These are phyloP conservation scores for Psophocarpus tetragonolobus DNA, from an alignment of 306 rosid genomes.

Conservation along the genomic window DNA sequence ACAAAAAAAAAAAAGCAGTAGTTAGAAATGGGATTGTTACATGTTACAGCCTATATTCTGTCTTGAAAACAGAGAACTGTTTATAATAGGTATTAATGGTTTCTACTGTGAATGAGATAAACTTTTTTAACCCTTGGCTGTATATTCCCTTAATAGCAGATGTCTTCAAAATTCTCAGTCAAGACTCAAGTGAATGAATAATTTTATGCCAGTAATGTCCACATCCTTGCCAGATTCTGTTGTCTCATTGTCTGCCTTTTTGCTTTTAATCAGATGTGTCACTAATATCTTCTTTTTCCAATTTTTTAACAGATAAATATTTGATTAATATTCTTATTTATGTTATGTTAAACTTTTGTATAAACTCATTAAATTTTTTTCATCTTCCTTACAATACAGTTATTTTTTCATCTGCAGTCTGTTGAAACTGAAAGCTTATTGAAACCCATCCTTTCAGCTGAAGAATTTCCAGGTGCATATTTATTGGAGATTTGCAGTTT, in stretches of 20 bases:
- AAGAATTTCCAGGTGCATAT: constrained; percentile 75
- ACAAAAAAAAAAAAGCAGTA: neutral
- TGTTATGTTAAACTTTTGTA: neutral
- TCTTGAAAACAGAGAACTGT: neutral
- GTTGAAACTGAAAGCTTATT: constrained; percentile 86
- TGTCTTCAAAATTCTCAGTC: neutral
- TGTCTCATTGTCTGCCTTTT: neutral
- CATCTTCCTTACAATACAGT: neutral
- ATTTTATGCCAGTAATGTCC: neutral
- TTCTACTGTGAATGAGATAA: neutral
- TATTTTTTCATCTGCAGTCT: constrained; percentile 52
- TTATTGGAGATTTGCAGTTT: neutral
- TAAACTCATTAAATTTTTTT: constrained; percentile 10
- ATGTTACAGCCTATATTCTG: neutral
- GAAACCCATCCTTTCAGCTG: constrained; percentile 72
- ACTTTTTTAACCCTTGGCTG: neutral
- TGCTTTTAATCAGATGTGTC: neutral
- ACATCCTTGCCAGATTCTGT: neutral
- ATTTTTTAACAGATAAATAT: neutral
- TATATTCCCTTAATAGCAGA: neutral
- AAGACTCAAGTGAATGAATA: neutral
- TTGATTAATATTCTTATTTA: neutral
- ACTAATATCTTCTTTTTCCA: neutral
- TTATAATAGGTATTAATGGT: neutral
- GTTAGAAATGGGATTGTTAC: neutral